These are phyloP conservation scores for Poterioochromonas sp. DNA, from an alignment of 352 stramenopile species.

Conservation along the genomic window DNA sequence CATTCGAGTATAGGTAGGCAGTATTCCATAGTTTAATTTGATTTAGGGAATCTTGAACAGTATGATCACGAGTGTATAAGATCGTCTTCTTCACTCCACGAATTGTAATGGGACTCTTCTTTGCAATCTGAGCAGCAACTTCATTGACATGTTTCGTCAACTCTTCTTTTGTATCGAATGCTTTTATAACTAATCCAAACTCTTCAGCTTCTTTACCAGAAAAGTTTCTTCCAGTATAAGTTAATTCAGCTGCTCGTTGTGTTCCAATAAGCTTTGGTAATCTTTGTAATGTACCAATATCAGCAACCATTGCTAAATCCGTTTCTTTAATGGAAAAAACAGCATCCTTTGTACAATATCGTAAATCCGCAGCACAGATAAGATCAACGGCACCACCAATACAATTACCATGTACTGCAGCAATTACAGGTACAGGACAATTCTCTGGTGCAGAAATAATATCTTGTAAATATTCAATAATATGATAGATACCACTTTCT, in stretches of 20 bases:
- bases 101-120: constrained; percentile 63
- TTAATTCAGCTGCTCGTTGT: constrained; percentile 66
- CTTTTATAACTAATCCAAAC: constrained; percentile 63
- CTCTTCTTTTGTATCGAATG: constrained; percentile 54
- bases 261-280: constrained; percentile 69
- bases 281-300: constrained; percentile 71
- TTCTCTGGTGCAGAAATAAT: constrained; percentile 67
- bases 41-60: constrained; percentile 58
- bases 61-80: constrained; percentile 70
- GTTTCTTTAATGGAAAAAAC: constrained; percentile 73
- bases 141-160: constrained; percentile 53
- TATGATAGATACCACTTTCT: constrained; percentile 59
- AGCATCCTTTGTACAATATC: constrained; percentile 65
- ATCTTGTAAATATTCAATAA: constrained; percentile 67
- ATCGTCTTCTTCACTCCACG: constrained; percentile 73
- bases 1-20: constrained; percentile 66
- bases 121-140: constrained; percentile 58
- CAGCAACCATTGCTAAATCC: constrained; percentile 70
- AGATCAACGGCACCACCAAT: constrained; percentile 73
- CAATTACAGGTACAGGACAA: constrained; percentile 69
- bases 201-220: constrained; percentile 60
- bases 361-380: constrained; percentile 68
- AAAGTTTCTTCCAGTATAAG: constrained; percentile 68
- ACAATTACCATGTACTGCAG: constrained; percentile 62
- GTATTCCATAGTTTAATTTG: constrained; percentile 71